Evolutionary conservation across 495 filamentous ascomycete genomes (phyloP).

Genomic region (Xylona heveae): DNA sequence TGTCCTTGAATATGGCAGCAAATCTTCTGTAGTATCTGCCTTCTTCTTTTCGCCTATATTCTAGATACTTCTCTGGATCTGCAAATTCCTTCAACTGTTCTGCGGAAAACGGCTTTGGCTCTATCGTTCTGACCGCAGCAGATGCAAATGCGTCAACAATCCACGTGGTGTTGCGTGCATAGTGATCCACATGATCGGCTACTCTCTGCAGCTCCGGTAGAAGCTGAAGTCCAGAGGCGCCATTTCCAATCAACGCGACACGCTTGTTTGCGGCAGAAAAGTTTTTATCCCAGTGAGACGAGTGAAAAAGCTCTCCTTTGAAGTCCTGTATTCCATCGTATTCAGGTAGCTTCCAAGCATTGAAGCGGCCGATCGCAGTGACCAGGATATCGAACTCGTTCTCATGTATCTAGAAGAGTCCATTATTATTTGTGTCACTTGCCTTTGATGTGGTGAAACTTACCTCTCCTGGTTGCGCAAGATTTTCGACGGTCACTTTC

Average conservation of each 20-base stretch:
- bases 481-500: slow-evolving; percentile 17
- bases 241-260: slow-evolving; percentile 41
- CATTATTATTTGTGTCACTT: too few species aligned
- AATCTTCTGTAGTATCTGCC: too few species aligned
- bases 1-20: too few species aligned
- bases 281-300: slow-evolving; percentile 28
- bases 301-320: slow-evolving; percentile 28
- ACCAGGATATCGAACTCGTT: slow-evolving; percentile 35
- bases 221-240: slow-evolving; percentile 27
- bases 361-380: slow-evolving; percentile 35
- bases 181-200: slow-evolving; percentile 36
- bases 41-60: too few species aligned
- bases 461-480: slow-evolving; percentile 14
- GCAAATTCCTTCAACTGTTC: too few species aligned
- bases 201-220: slow-evolving; percentile 33
- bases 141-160: too few species aligned
- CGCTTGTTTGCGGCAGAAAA: slow-evolving; percentile 27
- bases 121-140: too few species aligned
- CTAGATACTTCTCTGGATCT: too few species aligned
- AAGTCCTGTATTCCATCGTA: slow-evolving; percentile 27
- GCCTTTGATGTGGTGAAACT: too few species aligned
- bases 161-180: slow-evolving; percentile 46
- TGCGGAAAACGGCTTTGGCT: too few species aligned
- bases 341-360: slow-evolving; percentile 29
- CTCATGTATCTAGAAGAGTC: too few species aligned